Conservation (phyloP, 495 filamentous ascomycete species). For the Xylaria scruposa region DNA sequence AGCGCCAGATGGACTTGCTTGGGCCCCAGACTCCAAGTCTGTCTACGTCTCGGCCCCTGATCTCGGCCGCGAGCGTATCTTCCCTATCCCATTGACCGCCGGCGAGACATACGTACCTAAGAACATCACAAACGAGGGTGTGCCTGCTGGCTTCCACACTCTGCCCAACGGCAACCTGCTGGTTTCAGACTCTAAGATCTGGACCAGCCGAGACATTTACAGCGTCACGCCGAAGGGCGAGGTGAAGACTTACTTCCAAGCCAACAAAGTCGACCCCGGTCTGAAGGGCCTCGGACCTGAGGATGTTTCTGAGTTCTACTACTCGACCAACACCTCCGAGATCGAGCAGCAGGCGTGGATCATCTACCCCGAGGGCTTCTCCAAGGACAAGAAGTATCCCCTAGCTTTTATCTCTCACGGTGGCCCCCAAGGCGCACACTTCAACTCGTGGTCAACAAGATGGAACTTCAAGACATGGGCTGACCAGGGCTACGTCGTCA, state of each 20-base stretch:
- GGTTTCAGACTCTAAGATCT: conserved; percentile 62
- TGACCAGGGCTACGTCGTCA: conserved; percentile 75
- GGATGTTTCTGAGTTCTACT: conserved; percentile 51
- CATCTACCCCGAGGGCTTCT: conserved; percentile 71
- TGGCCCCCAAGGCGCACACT: conserved; percentile 68
- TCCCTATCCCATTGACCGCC: conserved; percentile 55
- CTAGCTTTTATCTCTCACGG: conserved; percentile 77
- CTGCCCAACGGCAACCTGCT: conserved; percentile 59
- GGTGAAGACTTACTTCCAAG: conserved; percentile 41
- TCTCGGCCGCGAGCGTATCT: conserved; percentile 62
- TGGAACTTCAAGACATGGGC: conserved; percentile 81
- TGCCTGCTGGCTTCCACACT: conserved; percentile 57
- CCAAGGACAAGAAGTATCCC: conserved; percentile 70
- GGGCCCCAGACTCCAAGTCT: conserved; percentile 62
- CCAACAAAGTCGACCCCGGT: conserved; percentile 40
- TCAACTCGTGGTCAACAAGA: conserved; percentile 68
- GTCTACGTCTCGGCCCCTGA: conserved; percentile 64
- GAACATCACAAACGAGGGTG: conserved; percentile 62
- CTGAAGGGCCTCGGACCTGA: conserved; percentile 61
- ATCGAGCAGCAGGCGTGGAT: conserved; percentile 68
- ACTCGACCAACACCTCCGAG: conserved; percentile 65
- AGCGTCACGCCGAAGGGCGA: conserved; percentile 37
- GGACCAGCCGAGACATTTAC: conserved; percentile 61
- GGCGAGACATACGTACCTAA: conserved; percentile 52
- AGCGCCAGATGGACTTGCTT: conserved; percentile 60